These are phyloP conservation scores for Parietaria judaica DNA, from an alignment of 306 rosid genomes.

Conservation along the genomic window DNA sequence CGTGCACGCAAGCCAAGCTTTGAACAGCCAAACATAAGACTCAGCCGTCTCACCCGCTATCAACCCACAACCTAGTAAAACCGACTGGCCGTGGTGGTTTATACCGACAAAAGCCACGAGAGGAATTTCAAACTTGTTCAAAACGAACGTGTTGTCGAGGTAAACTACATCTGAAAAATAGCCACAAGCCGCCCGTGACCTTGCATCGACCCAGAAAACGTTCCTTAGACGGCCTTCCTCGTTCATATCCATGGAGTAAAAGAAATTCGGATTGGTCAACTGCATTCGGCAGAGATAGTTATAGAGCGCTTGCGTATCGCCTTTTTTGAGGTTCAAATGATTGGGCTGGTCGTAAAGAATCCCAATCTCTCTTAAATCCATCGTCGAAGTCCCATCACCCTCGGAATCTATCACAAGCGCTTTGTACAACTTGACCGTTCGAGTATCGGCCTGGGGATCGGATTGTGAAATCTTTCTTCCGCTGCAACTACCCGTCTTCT, in stretches of 20 bases:
- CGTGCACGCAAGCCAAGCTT: slow-evolving; percentile 67
- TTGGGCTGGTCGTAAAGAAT: slow-evolving; percentile 30
- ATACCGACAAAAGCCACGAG: slow-evolving; percentile 82
- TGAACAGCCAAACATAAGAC: slow-evolving; percentile 78
- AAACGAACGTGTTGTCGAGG: slow-evolving; percentile 63
- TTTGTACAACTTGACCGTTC: slow-evolving; percentile 66
- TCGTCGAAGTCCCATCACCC: slow-evolving; percentile 38
- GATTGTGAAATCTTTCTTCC: slow-evolving; percentile 54
- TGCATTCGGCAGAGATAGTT: slow-evolving; percentile 89
- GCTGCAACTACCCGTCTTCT: slow-evolving; percentile 51
- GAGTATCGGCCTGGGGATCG: slow-evolving; percentile 50
- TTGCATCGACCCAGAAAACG: slow-evolving; percentile 74
- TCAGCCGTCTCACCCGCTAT: slow-evolving; percentile 72
- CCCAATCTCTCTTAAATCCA: slow-evolving; percentile 33
- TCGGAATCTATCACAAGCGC: slow-evolving; percentile 84
- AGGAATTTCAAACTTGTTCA: slow-evolving; percentile 78
- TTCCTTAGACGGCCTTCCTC: slow-evolving; percentile 78
- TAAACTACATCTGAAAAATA: slow-evolving; percentile 72
- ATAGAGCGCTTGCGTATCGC: slow-evolving; percentile 84
- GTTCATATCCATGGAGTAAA: slow-evolving; percentile 82
- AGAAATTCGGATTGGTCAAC: slow-evolving; percentile 82
- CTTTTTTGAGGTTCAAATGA: slow-evolving; percentile 64
- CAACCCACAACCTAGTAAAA: slow-evolving; percentile 79
- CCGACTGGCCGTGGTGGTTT: slow-evolving; percentile 81
- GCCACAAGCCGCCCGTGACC: slow-evolving; percentile 77